Base-by-base conservation (phyloP, 1,139 yeast species). In the Scheffersomyces cryptocercus region DNA sequence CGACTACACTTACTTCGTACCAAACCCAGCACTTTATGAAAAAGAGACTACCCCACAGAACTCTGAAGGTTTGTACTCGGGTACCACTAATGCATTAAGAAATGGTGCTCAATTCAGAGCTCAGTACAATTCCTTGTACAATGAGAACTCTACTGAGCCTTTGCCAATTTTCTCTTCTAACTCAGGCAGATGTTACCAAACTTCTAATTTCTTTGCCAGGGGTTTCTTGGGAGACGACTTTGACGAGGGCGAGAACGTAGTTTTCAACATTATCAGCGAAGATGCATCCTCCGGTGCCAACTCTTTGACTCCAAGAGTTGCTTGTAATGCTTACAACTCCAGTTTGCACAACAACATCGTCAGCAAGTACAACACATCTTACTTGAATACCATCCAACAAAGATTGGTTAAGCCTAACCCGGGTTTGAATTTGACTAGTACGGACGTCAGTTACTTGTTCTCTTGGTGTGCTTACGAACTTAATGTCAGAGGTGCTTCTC, bases 391-490 rank as follows among this genome's bases (percentile, higher is more conserved):
- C 4, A 75, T 78, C 16, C 70, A 75, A 4, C 50, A 53, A n/a
- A 64, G 79, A 40, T 56, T 76, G 42, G 67, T 66, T 44, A 42
- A 42, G 4, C 64, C 67, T 42, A 65, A 76, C 51, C 71, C 72
- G 5, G 80, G 76, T 3, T 67, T 75, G 42, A 67, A 65, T 35
- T 50, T 69, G 35, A 68, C 74, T 3, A 49, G 62, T 3, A 41
- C 51, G 7, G 84, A 82, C 50, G 68, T 79, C 29, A 56, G 58
- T 34, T 57, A 61, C 39, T 53, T 79, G 47, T 62, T 72, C 47
- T 61, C 64, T 39, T 61, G 75, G 61, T 80, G 84, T 61, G 82
- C 80, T 3, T 81, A 68, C 58, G 85, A 80, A 54, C 59, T 79
- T 47, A 75, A 75, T 49, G 75, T 68, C 11, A 63, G 61, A 30